phyloP scores from a whole-genome alignment of 1,284 basidiomycete species.

The Polyporus tsugae region DNA sequence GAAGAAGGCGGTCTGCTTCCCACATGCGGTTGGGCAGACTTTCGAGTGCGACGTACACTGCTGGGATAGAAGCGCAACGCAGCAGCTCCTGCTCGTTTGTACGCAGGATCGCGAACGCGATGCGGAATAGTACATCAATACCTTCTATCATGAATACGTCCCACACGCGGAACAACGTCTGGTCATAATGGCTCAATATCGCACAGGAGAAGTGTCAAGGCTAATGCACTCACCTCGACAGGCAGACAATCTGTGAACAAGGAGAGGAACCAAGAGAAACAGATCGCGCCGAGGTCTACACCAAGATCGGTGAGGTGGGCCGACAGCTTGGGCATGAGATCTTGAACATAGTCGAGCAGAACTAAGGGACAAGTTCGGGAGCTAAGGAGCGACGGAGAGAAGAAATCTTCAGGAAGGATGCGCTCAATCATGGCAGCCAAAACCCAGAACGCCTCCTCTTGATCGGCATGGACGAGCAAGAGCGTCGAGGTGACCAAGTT shows the following conservation, averaged over 20 bases:
- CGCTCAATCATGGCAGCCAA: conserved; percentile 90
- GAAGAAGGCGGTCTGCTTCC: conserved; percentile 89
- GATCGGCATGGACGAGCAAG: conserved; percentile 90
- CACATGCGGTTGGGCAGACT: conserved; percentile 92
- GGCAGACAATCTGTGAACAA: conserved; percentile 97
- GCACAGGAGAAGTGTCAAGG: not conserved
- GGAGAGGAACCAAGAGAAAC: conserved; percentile 98
- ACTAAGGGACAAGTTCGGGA: conserved; percentile 95
- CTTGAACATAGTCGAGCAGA: conserved; percentile 86
- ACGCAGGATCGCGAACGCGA: conserved; percentile 88
- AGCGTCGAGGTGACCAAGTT: conserved; percentile 95
- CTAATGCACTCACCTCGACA: conserved; percentile 74
- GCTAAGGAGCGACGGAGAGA: conserved; percentile 83
- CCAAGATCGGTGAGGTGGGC: conserved; percentile 82
- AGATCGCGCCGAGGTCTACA: conserved; percentile 93
- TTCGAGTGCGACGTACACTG: conserved; percentile 87
- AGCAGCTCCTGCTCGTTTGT: conserved; percentile 86
- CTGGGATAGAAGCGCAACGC: conserved; percentile 82
- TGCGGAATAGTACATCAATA: conserved; percentile 89
- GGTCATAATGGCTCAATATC: conserved; percentile 12
- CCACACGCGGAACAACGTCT: conserved; percentile 93
- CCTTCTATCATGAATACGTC: conserved; percentile 97
- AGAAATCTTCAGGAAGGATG: conserved; percentile 85
- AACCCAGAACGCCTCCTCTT: conserved; percentile 98
- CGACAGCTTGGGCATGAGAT: conserved; percentile 79